Evolutionary conservation across 2,329 filamentous ascomycete genomes (phyloP), one percentile per base, ranked within the genome.

Genomic region (Sporothrix schenckii): DNA sequence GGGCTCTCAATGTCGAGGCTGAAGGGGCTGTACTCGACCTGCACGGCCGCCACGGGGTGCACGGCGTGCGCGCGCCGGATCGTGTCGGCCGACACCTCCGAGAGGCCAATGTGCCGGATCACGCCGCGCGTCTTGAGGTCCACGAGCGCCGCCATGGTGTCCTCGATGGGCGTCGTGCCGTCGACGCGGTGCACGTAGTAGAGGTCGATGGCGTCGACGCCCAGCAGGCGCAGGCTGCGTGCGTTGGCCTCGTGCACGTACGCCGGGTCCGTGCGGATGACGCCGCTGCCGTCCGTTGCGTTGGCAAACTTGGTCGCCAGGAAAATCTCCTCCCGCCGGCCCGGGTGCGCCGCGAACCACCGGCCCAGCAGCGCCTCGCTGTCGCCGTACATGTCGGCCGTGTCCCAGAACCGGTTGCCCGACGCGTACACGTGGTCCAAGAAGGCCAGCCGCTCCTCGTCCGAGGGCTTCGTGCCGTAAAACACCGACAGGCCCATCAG

Each of bases 1-100:
- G 79, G 77, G 11, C 80, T 81, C 75, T 92, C 89, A 72, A 91
- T 87, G 52, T 88, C 84, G 44, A 89, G 81, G 2, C 81, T 77
- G 76, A 84, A 88, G 0, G 83, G 83, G 24, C 78, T 83, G 72
- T 73, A 74, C 70, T 73, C 72, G 19, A 70, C 39, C 69, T 72
- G 85, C 4, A 85, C 79, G 2, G 84, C 84, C 3, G 81, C 74
- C 69, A 88, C 80, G 27, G 81, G 84, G 70, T 81, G 80, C n/a
- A 88, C 77, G 60, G 82, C 81, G 74, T 80, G 77, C 13, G 84
- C 86, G 2, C 86, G 83, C 16, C 84, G 83, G 54, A 89, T 79
- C 0, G 85, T 84, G 2, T 77, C 76, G 0, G 84, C 81, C 11
- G 81, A 82, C 70, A 82, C 79, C 74, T 88, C 87, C 1, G 80